phyloP scores from a whole-genome alignment of 2,329 filamentous ascomycete species.

The Aulographum hederae region DNA sequence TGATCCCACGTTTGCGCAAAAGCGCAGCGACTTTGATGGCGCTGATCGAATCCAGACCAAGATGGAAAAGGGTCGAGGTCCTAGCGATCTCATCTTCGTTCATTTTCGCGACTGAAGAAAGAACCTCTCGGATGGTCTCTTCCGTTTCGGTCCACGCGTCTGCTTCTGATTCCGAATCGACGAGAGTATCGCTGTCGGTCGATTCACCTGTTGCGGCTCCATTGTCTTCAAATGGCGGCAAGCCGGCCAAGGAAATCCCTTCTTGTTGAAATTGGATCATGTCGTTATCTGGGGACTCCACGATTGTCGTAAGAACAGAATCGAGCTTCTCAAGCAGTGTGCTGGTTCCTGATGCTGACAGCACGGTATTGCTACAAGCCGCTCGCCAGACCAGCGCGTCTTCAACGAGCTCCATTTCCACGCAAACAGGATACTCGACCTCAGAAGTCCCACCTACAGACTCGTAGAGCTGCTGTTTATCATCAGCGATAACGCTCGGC shows the following conservation, averaged over 20 bases:
- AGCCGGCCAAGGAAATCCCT: conserved; percentile 45
- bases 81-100: conserved; percentile 38
- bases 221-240: conserved; percentile 25
- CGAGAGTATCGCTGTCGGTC: background rate
- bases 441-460: conserved; percentile 47
- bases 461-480: conserved; percentile 29
- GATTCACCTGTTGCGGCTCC: conserved; percentile 3
- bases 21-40: conserved; percentile 67
- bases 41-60: conserved; percentile 83
- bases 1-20: conserved; percentile 43
- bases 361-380: conserved; percentile 43
- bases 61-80: conserved; percentile 54
- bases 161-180: background rate
- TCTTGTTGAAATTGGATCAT: conserved; percentile 28
- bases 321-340: conserved; percentile 42
- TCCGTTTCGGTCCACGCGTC: conserved; percentile 9
- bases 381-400: conserved; percentile 48
- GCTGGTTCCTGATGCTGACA: conserved; percentile 27
- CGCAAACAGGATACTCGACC: conserved; percentile 66
- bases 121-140: conserved; percentile 23
- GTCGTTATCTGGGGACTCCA: conserved; percentile 28
- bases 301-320: conserved; percentile 35
- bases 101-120: conserved; percentile 41
- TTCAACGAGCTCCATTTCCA: conserved; percentile 53
- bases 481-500: conserved; percentile 14